Percentiles rank a stretch among this genome's conserved stretches.
phyloP scores from a whole-genome alignment of 345 rosid species.

The Geranium rotundifolium region DNA sequence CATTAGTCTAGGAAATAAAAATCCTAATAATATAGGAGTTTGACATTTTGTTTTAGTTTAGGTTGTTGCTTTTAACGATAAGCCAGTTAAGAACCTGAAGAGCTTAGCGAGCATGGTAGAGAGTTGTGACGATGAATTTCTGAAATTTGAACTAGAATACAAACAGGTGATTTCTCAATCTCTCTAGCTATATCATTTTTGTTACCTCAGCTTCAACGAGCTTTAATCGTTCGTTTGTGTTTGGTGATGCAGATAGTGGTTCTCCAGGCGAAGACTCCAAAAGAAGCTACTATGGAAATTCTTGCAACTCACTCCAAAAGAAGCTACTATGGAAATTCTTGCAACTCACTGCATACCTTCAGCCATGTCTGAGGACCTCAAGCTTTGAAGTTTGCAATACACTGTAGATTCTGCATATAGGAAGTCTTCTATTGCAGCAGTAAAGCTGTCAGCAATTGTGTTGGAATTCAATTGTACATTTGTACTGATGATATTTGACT shows the following conservation, averaged over 20 bases:
- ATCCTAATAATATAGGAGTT: no score
- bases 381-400: slow-evolving; percentile 19
- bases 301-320: slow-evolving; percentile 49
- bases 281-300: slow-evolving; percentile 50
- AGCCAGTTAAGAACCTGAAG: slow-evolving; percentile 58
- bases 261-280: slow-evolving; percentile 33
- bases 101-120: slow-evolving; percentile 53
- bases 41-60: no score
- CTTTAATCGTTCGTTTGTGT: background rate
- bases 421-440: background rate
- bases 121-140: slow-evolving; percentile 35
- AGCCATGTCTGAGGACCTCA: slow-evolving; percentile 57
- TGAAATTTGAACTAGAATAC: background rate
- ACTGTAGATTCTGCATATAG: no score
- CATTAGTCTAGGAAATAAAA: no score
- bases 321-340: slow-evolving; percentile 51
- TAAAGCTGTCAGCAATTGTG: no score
- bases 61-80: slow-evolving; percentile 20
- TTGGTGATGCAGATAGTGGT: slow-evolving; percentile 40
- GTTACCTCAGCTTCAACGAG: background rate
- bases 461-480: no score
- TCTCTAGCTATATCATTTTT: background rate
- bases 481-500: no score
- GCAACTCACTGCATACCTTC: slow-evolving; percentile 56
- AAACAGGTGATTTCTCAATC: background rate